A percentile compares a stretch with the other conserved stretches of the same genome.
Evolutionary conservation across 345 rosid species (phyloP).

Genomic region (Salix dunnii): DNA sequence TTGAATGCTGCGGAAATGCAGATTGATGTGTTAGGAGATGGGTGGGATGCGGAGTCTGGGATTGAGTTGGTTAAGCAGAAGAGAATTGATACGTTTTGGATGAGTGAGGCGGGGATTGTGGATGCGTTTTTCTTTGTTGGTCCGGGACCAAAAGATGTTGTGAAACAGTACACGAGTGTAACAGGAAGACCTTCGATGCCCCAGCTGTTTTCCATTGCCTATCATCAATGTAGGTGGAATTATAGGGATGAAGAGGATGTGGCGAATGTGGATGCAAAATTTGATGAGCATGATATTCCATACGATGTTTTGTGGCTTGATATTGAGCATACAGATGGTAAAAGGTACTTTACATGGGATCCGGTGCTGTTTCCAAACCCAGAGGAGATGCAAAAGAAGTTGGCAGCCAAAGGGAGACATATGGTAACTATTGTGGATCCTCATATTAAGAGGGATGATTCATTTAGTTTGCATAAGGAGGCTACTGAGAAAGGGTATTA

Average conservation of each 20-base stretch:
- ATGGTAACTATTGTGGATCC: slow-evolving; percentile 99
- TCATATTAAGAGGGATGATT: slow-evolving; percentile 90
- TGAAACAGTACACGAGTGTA: slow-evolving; percentile 72
- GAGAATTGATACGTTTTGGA: slow-evolving; percentile 85
- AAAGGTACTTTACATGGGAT: slow-evolving; percentile 96
- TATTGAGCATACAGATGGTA: slow-evolving; percentile 94
- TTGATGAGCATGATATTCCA: slow-evolving; percentile 95
- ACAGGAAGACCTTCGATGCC: slow-evolving; percentile 93
- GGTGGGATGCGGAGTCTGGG: slow-evolving; percentile 84
- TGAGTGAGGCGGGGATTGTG: slow-evolving; percentile 97
- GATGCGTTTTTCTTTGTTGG: slow-evolving; percentile 92
- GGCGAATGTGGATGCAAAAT: slow-evolving; percentile 81
- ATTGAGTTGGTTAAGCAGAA: slow-evolving; percentile 52
- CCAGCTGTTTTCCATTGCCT: slow-evolving; percentile 77
- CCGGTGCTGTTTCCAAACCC: slow-evolving; percentile 73
- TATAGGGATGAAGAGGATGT: slow-evolving; percentile 99
- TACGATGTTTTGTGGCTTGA: slow-evolving; percentile 98
- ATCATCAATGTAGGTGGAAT: slow-evolving; percentile 99
- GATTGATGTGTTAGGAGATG: slow-evolving; percentile 84
- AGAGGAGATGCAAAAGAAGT: slow-evolving; percentile 82
- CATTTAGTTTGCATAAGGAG: slow-evolving; percentile 72
- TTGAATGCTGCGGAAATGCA: slow-evolving; percentile 99
- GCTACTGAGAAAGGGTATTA: slow-evolving; percentile 80
- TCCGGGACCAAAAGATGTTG: slow-evolving; percentile 84
- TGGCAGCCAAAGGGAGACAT: slow-evolving; percentile 85